Conservation (phyloP, 2,329 filamentous ascomycete genomes). For the Zymoseptoria ardabiliae region DNA sequence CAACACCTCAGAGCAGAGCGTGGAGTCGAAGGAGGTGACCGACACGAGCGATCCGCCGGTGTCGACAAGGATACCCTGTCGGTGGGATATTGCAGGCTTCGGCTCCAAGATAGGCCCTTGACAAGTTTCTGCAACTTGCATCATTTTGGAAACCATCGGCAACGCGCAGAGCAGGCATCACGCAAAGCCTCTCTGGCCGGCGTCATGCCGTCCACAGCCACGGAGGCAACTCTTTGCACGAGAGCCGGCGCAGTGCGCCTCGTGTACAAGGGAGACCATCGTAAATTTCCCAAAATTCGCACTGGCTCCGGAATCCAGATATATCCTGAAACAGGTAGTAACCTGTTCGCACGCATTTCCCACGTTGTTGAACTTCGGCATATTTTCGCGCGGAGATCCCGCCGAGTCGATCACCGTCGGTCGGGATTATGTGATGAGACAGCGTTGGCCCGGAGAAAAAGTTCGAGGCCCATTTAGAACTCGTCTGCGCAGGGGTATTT, state of each 20-base stretch:
- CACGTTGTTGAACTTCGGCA: background rate
- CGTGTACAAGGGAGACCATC: background rate
- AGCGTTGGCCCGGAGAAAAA: background rate
- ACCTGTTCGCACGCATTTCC: background rate
- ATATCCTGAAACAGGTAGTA: background rate
- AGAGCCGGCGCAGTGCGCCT: background rate
- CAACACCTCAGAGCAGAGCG: background rate
- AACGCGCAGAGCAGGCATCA: background rate
- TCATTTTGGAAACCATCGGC: background rate
- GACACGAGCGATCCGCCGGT: background rate
- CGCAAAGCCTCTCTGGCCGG: background rate
- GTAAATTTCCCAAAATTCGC: background rate
- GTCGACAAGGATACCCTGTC: background rate
- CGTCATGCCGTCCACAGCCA: background rate
- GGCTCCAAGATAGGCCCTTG: background rate
- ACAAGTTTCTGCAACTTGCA: background rate
- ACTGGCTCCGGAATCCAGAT: too few species aligned
- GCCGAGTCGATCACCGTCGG: too few species aligned
- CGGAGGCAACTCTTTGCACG: background rate
- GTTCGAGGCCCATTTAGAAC: too few species aligned
- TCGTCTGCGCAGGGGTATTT: too few species aligned
- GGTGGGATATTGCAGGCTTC: background rate
- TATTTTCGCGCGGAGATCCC: background rate
- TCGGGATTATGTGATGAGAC: background rate
- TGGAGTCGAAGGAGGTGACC: background rate